Conservation (phyloP, 257 asterid genomes). For the Solanum pennellii region DNA sequence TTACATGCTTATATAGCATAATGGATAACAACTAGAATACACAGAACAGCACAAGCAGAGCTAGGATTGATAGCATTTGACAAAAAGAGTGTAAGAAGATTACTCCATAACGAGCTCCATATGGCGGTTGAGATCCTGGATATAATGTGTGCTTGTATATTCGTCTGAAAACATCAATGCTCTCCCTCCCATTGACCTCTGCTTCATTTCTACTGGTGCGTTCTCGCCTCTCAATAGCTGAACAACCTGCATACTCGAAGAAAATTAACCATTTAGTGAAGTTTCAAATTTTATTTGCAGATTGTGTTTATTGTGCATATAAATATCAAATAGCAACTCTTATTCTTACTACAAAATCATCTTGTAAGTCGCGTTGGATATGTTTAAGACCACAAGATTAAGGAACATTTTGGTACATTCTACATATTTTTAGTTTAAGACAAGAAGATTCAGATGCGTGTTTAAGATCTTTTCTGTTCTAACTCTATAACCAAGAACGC, state of each 20-base stretch:
- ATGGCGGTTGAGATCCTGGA: slow-evolving; percentile 75
- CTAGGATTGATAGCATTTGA: not conserved
- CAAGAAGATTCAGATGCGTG: not conserved
- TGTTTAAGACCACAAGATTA: not conserved
- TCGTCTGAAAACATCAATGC: slow-evolving; percentile 58
- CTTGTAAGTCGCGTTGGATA: not conserved
- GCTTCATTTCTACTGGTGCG: slow-evolving; percentile 40
- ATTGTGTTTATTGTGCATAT: not conserved
- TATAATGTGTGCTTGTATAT: slow-evolving; percentile 53
- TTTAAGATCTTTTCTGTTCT: not conserved
- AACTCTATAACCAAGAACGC: not conserved
- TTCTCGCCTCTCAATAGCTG: slow-evolving; percentile 63
- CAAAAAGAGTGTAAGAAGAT: not conserved
- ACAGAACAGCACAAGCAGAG: not conserved
- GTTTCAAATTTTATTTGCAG: not conserved
- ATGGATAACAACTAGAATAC: not conserved
- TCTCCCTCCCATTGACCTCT: slow-evolving; percentile 52
- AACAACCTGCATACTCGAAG: slow-evolving; percentile 37
- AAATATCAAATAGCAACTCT: not conserved
- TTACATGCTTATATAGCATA: not conserved
- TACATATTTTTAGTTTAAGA: not conserved
- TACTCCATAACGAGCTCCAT: slow-evolving; percentile 86
- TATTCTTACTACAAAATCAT: not conserved
- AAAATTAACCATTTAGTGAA: not conserved
- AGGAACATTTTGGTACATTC: not conserved